These are phyloP conservation scores for Geranium brycei DNA, from an alignment of 345 rosid species.

Conservation along the genomic window DNA sequence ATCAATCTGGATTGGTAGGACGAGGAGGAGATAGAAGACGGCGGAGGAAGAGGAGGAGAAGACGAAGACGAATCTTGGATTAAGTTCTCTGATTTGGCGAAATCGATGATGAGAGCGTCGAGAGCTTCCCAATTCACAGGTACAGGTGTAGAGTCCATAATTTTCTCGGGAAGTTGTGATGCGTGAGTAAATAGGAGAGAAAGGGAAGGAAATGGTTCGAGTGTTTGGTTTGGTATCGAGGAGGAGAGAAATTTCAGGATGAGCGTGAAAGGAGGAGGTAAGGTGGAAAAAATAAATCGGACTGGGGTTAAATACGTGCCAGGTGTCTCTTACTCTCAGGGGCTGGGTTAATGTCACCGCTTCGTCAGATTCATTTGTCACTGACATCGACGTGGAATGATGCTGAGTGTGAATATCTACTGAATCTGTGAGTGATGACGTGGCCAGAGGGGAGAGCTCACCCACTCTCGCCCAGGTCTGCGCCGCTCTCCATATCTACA, in stretches of 20 bases:
- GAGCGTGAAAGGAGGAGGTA: conserved; percentile 18
- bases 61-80: conserved; percentile 41
- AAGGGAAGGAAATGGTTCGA: not conserved
- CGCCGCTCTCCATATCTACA: no score
- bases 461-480: no score
- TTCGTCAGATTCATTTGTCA: not conserved
- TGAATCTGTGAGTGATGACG: no score
- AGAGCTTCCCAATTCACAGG: conserved; percentile 89
- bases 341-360: not conserved
- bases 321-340: conserved; percentile 14
- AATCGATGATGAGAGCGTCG: conserved; percentile 68
- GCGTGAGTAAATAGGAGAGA: conserved; percentile 1
- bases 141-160: conserved; percentile 56
- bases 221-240: not conserved
- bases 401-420: no score
- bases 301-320: conserved; percentile 15
- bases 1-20: conserved; percentile 58
- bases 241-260: not conserved
- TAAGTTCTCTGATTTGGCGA: conserved; percentile 72
- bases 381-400: not conserved
- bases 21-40: conserved; percentile 46
- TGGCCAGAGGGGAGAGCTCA: no score
- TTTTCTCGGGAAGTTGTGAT: conserved; percentile 13
- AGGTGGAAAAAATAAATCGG: conserved; percentile 10
- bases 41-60: conserved; percentile 29